Evolutionary conservation across 345 rosid species (phyloP).

Genomic region (Lumnitzera littorea): DNA sequence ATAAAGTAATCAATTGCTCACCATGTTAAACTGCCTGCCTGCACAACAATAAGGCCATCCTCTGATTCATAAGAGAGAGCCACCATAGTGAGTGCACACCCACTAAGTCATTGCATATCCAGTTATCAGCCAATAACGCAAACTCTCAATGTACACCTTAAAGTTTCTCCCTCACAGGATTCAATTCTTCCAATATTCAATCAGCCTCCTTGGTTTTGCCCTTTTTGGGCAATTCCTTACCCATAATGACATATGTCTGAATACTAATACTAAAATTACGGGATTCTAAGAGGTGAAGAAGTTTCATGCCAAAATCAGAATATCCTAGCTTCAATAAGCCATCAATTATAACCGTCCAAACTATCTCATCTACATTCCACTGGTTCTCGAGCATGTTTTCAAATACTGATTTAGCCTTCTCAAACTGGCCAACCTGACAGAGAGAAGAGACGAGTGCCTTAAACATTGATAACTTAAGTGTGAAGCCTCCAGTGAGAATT

Average conservation of each 20-base stretch:
- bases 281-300: constrained; percentile 48
- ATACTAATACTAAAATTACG: constrained; percentile 22
- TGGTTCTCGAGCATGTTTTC: constrained; percentile 33
- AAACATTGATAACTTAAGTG: constrained; percentile 23
- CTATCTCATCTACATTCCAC: constrained; percentile 45
- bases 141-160: not conserved
- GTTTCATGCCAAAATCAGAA: constrained; percentile 35
- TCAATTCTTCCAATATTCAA: constrained; percentile 10
- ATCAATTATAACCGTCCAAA: constrained; percentile 58
- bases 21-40: too few species aligned
- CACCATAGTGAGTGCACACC: too few species aligned
- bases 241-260: constrained; percentile 31
- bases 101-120: too few species aligned
- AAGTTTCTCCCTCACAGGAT: constrained; percentile 2
- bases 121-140: too few species aligned
- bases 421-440: constrained; percentile 23
- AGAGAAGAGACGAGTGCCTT: constrained; percentile 45
- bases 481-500: constrained; percentile 21
- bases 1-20: too few species aligned
- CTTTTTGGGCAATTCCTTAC: constrained; percentile 37
- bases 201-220: constrained; percentile 26
- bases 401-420: constrained; percentile 40
- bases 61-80: too few species aligned
- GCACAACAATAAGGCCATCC: too few species aligned
- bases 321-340: constrained; percentile 46